These are phyloP conservation scores for Lactifluus rugatus DNA, from an alignment of 768 basidiomycete genomes.

Conservation along the genomic window DNA sequence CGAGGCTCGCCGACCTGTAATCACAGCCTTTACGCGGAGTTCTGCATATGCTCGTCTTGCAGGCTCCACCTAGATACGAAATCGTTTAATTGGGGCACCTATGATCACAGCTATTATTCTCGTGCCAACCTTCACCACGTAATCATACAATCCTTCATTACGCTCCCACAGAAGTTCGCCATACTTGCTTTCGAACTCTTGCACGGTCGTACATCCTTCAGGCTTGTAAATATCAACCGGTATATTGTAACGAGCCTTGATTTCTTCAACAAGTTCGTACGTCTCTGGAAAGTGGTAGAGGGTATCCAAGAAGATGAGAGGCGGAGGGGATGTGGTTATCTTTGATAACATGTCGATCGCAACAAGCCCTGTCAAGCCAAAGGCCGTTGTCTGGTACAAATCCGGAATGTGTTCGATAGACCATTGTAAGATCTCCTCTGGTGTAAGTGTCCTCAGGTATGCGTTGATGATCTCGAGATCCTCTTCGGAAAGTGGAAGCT, in stretches of 20 bases:
- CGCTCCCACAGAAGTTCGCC: constrained; percentile 81
- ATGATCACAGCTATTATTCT: background rate
- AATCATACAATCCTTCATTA: constrained; percentile 86
- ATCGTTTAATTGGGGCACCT: background rate
- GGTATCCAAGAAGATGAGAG: constrained; percentile 94
- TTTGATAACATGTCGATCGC: constrained; percentile 92
- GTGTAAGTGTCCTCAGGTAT: constrained; percentile 58
- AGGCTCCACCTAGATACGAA: constrained; percentile 68
- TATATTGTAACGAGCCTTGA: constrained; percentile 63
- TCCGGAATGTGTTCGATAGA: constrained; percentile 68
- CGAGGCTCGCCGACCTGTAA: constrained; percentile 89
- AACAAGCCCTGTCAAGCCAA: constrained; percentile 90
- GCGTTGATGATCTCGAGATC: constrained; percentile 63
- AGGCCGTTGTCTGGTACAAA: constrained; percentile 91
- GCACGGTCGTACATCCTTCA: constrained; percentile 49
- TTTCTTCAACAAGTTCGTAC: constrained; percentile 77
- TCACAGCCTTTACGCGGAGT: constrained; percentile 72
- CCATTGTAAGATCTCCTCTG: constrained; percentile 84
- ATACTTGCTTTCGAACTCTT: constrained; percentile 71
- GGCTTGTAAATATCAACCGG: constrained; percentile 75
- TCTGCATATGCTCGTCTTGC: constrained; percentile 78
- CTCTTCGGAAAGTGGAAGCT: constrained; percentile 47
- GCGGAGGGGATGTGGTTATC: constrained; percentile 55
- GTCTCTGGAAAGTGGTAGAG: constrained; percentile 95
- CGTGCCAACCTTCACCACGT: constrained; percentile 68